Base-by-base conservation (phyloP, 2,329 filamentous ascomycete genomes). In the Aspergillus ibericus region DNA sequence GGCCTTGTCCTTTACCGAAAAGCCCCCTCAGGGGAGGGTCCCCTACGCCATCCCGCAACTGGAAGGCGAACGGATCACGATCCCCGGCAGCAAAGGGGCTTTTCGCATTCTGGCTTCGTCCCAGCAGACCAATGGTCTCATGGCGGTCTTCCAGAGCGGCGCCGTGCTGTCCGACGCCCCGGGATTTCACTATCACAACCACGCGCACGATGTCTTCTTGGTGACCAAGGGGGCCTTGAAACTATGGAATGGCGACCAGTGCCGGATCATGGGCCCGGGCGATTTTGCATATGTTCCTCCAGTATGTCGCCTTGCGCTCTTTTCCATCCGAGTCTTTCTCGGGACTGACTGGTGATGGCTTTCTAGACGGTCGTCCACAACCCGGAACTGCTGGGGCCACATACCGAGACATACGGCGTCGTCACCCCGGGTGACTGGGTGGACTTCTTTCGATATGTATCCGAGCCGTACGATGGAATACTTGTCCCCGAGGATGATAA, bases 221-320 rank as follows among this genome's bases (percentile, higher is more conserved):
- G 80, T 82, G 16, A 78, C 81, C 3, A 83, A 85, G 66, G 84
- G 83, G 0, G 80, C 69, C 55, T 64, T 85, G 61, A 85, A 84
- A 62, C 70, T 86, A 5, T 86, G 82, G 81, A 83, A 81, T n/a
- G 80, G 81, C n/a, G 81, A 85, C 48, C 76, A 82, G 63, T 83
- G 81, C 56, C 73, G 82, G 18, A 79, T 81, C 52, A 74, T 86
- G 74, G 77, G 76, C 0, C 79, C 82, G 0, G 83, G 83, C 0
- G 83, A 86, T 62, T 85, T 85, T 70, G 83, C 83, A 4, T 83
- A 82, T 61, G 78, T 85, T 3, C 83, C 83, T 50, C 83, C 83
- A 8, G 82, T 84, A 71, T 64, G 72, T 67, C 8, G 5, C 10
- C 27, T 16, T 48, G 7, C 12, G n/a, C 34, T 38, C 5, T 18